Base-by-base conservation (phyloP, 2,329 filamentous ascomycete genomes). In the Colletotrichum theobromicola region DNA sequence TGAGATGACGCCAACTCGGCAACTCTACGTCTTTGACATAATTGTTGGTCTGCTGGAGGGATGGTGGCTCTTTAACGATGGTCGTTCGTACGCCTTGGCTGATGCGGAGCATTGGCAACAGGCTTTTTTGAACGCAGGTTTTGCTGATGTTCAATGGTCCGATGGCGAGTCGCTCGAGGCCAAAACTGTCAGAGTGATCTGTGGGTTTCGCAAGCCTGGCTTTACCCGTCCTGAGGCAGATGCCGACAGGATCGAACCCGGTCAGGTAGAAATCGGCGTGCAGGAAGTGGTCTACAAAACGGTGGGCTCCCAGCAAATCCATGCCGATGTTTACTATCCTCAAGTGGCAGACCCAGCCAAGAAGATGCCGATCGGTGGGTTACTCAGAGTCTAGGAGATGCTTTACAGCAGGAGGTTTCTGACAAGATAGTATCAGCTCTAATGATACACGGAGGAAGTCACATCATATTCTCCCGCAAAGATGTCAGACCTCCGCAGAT, bases 391-490 rank as follows among this genome's bases (percentile, higher is more conserved):
- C 16, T 18, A 12, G 12, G 5, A 24, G 10, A 16, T 24, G 53
- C 21, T 42, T 42, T 16, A 2, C 6, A 10, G 16, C 42, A 0
- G 15, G 7, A 0, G 35, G 0, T 16, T 28, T 37, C 21, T 65
- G 16, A 72, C 32, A 12, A 24, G 9, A 16, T 72, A 57, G 63
- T 26, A 70, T 64, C 69, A 85, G 85, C 83, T 16, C 74, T 88
- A 2, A 85, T 88, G 84, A 83, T 87, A 18, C 86, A 88, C 68
- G 86, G 86, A 4, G 87, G 86, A 21, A 82, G 86, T 8, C 82
- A 87, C 71, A 76, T 87, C 7, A 82, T 83, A 35, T 79, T 86
- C 10, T 83, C 82, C 1, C 80, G 85, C 9, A 82, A 82, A 55
- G 84, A 82, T 7, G 76, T 87, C 7, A 79, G 83, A 2, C 80